These are phyloP conservation scores for Tolypocladium inflatum DNA, from an alignment of 2,329 filamentous ascomycete species.

Conservation along the genomic window DNA sequence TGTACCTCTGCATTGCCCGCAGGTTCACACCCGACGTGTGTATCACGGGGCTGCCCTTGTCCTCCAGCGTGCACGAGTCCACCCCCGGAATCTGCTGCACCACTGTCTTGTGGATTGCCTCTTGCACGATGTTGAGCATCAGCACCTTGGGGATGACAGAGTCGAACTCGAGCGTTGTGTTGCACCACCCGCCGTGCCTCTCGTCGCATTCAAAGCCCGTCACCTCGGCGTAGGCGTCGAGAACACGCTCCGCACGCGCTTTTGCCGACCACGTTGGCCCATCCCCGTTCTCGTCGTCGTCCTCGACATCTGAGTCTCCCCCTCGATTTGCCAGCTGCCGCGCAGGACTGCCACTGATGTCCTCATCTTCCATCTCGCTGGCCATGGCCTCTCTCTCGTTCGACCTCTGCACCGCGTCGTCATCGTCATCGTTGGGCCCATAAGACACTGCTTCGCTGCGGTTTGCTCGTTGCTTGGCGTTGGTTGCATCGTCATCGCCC, in stretches of 20 bases:
- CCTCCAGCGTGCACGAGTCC: slow-evolving; percentile 57
- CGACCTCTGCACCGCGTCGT: slow-evolving; percentile 61
- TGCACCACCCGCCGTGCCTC: slow-evolving; percentile 61
- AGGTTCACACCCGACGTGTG: slow-evolving; percentile 83
- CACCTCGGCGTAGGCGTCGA: slow-evolving; percentile 55
- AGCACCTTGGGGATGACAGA: slow-evolving; percentile 77
- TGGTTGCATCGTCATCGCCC: slow-evolving; percentile 69
- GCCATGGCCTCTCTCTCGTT: slow-evolving; percentile 11
- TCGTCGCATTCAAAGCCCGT: slow-evolving; percentile 75
- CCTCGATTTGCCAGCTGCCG: slow-evolving; percentile 14
- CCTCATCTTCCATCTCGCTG: slow-evolving; percentile 34
- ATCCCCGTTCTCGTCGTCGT: slow-evolving; percentile 27
- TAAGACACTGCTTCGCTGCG: slow-evolving; percentile 78
- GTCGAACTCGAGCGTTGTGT: slow-evolving; percentile 76
- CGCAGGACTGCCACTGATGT: slow-evolving; percentile 41
- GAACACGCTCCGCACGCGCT: slow-evolving; percentile 54
- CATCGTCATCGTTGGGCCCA: slow-evolving; percentile 86
- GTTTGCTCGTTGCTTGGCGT: slow-evolving; percentile 65
- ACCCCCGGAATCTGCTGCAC: slow-evolving; percentile 82
- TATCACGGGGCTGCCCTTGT: slow-evolving; percentile 46
- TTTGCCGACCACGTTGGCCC: slow-evolving; percentile 29
- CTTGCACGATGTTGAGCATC: slow-evolving; percentile 84
- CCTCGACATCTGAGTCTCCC: slow-evolving; percentile 25
- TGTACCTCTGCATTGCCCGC: slow-evolving; percentile 79
- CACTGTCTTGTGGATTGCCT: slow-evolving; percentile 66